Evolutionary conservation across 345 rosid genomes (phyloP).

Genomic region (Turnera subulata): DNA sequence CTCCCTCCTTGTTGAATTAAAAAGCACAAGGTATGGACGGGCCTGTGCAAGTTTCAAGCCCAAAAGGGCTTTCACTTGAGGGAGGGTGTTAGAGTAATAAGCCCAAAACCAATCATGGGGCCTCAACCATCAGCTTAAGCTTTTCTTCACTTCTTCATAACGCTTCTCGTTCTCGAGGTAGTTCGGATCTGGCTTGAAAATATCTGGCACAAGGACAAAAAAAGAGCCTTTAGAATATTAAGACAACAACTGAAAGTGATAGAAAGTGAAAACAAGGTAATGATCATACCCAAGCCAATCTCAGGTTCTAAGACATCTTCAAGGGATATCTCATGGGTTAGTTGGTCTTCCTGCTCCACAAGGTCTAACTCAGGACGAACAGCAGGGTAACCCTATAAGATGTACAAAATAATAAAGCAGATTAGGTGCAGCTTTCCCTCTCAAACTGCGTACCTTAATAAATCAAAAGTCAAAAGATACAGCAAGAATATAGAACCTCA

Average conservation of each 20-base stretch:
- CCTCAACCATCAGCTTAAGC: no score
- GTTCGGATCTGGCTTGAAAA: slow-evolving; percentile 70
- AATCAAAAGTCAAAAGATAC: background rate
- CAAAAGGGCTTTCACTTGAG: no score
- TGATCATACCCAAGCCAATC: slow-evolving; percentile 65
- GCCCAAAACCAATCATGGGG: no score
- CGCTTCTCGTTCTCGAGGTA: slow-evolving; percentile 80
- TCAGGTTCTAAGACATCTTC: slow-evolving; percentile 66
- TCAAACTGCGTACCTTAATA: background rate
- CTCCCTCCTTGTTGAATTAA: no score
- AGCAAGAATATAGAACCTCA: slow-evolving; percentile 13
- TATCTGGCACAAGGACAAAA: slow-evolving; percentile 38
- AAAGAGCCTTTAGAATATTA: slow-evolving; percentile 7
- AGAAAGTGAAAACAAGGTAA: background rate
- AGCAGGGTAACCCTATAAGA: slow-evolving; percentile 81
- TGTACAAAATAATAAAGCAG: slow-evolving; percentile 12
- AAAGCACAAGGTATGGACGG: no score
- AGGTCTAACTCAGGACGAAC: slow-evolving; percentile 93
- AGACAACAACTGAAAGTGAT: slow-evolving; percentile 1
- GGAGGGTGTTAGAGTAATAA: no score
- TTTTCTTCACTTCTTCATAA: slow-evolving; percentile 87
- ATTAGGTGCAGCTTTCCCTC: background rate
- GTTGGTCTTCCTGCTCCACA: slow-evolving; percentile 78
- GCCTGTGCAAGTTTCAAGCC: no score
- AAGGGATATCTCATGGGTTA: slow-evolving; percentile 82